Conservation (phyloP, 2,329 filamentous ascomycete species). For the Fusarium sp. region DNA sequence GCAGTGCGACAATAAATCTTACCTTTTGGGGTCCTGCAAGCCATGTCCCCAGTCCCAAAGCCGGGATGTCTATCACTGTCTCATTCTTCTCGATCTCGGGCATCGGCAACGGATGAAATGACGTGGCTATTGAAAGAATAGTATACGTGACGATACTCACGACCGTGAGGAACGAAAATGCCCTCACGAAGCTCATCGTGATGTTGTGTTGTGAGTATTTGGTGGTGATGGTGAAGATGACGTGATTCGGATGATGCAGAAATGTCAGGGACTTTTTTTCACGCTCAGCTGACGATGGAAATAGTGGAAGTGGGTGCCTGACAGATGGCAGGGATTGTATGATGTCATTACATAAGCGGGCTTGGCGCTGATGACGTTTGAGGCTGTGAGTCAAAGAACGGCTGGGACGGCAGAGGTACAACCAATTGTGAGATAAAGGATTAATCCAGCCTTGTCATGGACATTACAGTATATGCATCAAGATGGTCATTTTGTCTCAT, state of each 20-base stretch:
- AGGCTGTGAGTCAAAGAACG: not conserved
- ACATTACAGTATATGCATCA: not conserved
- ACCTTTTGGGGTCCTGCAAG: slow-evolving; percentile 43
- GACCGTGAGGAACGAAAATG: slow-evolving; percentile 22
- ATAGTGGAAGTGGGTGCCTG: slow-evolving; percentile 18
- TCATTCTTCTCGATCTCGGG: not conserved
- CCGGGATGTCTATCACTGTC: slow-evolving; percentile 40
- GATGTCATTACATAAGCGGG: slow-evolving; percentile 32
- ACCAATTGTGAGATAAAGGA: not conserved
- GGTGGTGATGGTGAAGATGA: not conserved
- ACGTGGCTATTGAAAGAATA: slow-evolving; percentile 21
- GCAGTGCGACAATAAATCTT: not conserved
- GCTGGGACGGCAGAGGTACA: not conserved
- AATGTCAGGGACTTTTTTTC: slow-evolving; percentile 10
- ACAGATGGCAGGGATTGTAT: slow-evolving; percentile 18
- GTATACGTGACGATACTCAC: slow-evolving; percentile 22
- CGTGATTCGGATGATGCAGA: slow-evolving; percentile 8
- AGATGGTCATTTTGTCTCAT: too few relatives aligned
- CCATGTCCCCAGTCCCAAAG: slow-evolving; percentile 50
- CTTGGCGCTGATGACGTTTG: slow-evolving; percentile 6
- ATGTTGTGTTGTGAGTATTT: not conserved
- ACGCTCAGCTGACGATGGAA: slow-evolving; percentile 3
- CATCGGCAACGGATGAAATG: not conserved
- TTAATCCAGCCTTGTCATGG: rapidly evolving
- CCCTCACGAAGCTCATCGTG: slow-evolving; percentile 25